Percentiles rank a stretch among this genome's conserved stretches.
phyloP scores from a whole-genome alignment of 2,329 filamentous ascomycete species.

The Claviceps africana region DNA sequence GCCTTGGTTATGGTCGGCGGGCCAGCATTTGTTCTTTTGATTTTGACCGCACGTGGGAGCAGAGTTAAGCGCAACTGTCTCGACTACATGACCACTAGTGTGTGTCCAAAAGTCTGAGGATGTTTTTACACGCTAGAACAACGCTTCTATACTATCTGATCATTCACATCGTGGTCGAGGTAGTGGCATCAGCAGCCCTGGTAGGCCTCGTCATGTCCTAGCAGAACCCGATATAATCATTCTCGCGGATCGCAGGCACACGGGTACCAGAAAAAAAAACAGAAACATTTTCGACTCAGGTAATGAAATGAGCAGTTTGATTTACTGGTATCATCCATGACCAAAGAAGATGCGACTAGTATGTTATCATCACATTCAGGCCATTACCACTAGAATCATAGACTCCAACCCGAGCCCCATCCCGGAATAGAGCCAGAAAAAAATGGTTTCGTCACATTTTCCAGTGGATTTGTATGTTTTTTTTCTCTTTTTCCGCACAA shows the following conservation, averaged over 20 bases:
- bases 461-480: neutral
- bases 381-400: neutral
- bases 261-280: too few relatives aligned
- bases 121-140: neutral
- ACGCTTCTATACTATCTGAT: neutral
- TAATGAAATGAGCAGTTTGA: neutral
- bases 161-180: neutral
- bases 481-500: constrained; percentile 24
- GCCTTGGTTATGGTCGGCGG: constrained; percentile 14
- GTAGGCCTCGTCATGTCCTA: neutral
- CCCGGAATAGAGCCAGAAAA: neutral
- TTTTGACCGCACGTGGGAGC: constrained; percentile 9
- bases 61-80: constrained; percentile 1
- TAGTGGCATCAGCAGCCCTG: neutral
- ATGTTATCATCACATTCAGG: constrained; percentile 6
- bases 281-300: neutral
- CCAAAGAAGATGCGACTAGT: neutral
- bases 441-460: constrained; percentile 21
- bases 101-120: neutral
- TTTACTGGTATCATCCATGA: neutral
- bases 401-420: neutral
- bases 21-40: constrained; percentile 15
- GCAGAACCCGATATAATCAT: too few relatives aligned
- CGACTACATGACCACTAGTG: neutral
- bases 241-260: neutral